Conservation (phyloP, 208 protist genomes). For the Naegleria fowleri region DNA sequence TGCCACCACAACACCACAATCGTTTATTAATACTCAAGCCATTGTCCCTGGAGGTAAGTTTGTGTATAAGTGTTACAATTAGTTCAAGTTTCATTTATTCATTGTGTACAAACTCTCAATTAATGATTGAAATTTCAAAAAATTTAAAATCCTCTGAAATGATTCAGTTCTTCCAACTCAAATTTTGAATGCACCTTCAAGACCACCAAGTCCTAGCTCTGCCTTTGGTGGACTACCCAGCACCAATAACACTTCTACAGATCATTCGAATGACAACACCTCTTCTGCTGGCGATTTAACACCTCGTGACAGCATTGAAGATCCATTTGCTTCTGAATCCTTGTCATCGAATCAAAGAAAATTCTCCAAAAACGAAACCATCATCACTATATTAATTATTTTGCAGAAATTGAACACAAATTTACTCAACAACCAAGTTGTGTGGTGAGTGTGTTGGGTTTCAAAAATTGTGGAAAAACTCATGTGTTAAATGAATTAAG, state of each 20-base stretch:
- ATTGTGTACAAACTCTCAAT: no score
- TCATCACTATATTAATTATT: conserved; percentile 6
- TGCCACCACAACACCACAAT: neutral
- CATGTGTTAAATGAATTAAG: neutral
- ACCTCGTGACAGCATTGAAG: neutral
- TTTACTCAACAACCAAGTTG: neutral
- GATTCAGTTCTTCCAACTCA: neutral
- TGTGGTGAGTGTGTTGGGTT: neutral
- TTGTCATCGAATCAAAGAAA: neutral
- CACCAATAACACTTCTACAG: neutral
- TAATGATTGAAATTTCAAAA: no score
- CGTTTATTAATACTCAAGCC: neutral
- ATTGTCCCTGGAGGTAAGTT: neutral
- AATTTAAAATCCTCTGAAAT: no score
- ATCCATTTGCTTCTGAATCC: neutral
- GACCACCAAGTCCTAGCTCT: neutral
- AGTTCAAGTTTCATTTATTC: no score
- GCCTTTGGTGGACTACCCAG: neutral
- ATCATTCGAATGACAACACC: neutral
- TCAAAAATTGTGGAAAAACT: neutral
- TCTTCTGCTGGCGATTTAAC: neutral
- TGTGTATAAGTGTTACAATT: no score
- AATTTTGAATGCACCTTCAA: neutral
- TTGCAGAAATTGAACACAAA: conserved; percentile 15
- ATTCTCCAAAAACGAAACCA: neutral